phyloP scores from a whole-genome alignment of 169 alveolate species.

The Eimeria necatrix region DNA sequence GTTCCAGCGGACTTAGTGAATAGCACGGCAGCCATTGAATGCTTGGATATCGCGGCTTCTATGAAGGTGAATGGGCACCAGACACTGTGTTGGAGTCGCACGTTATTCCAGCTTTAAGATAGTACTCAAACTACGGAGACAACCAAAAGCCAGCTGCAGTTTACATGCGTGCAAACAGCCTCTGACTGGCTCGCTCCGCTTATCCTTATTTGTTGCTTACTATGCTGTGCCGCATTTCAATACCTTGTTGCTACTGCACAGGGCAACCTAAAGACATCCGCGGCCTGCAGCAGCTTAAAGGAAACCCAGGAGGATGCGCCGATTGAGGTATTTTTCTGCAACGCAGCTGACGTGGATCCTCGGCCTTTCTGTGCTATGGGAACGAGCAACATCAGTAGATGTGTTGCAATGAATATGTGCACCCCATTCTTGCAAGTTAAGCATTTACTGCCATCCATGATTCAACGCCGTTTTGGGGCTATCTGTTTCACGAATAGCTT shows the following conservation, averaged over 20 bases:
- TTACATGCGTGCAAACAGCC: too few relatives aligned
- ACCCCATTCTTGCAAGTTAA: slow-evolving; percentile 71
- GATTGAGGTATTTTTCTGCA: slow-evolving; percentile 72
- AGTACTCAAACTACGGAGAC: too few relatives aligned
- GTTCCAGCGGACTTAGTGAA: slow-evolving; percentile 70
- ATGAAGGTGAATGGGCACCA: slow-evolving; percentile 40
- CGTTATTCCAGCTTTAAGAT: not conserved
- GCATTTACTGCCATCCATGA: slow-evolving; percentile 78
- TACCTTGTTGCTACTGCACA: not conserved
- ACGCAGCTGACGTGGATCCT: slow-evolving; percentile 77
- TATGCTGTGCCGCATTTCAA: too few relatives aligned
- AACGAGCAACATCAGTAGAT: not conserved
- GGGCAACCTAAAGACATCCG: slow-evolving; percentile 32
- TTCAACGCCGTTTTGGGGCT: slow-evolving; percentile 60
- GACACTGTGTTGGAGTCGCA: not conserved
- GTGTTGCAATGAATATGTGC: slow-evolving; percentile 53
- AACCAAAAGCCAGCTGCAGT: too few relatives aligned
- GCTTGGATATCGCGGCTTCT: slow-evolving; percentile 60
- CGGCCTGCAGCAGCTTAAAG: not conserved
- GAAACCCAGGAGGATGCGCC: slow-evolving; percentile 43
- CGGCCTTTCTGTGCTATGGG: slow-evolving; percentile 62
- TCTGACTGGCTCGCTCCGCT: too few relatives aligned
- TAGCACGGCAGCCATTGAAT: slow-evolving; percentile 7
- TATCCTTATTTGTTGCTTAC: not conserved
- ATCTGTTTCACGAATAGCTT: slow-evolving; percentile 78